Evolutionary conservation across 108 stramenopile species (phyloP).

Genomic region (Pseudonitzschia delicatissima): DNA sequence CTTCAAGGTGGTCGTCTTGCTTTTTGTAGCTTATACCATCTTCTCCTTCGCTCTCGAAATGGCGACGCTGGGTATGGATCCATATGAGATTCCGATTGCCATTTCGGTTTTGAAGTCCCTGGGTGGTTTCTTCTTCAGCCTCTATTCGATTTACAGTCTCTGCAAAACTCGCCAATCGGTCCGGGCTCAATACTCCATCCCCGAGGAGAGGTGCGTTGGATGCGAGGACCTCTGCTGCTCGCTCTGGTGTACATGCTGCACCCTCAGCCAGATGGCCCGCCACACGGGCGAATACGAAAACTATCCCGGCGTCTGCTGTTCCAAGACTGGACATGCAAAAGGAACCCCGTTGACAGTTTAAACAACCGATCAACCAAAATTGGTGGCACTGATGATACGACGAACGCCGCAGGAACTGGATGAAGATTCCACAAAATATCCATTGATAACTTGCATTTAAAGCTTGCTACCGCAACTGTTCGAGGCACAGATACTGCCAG

Average conservation of each 20-base stretch:
- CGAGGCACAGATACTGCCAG: too few relatives aligned
- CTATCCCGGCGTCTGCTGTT: slow-evolving; percentile 57
- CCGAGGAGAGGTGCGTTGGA: slow-evolving; percentile 57
- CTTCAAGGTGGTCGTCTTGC: slow-evolving; percentile 58
- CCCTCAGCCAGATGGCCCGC: slow-evolving; percentile 74
- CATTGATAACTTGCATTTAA: too few relatives aligned
- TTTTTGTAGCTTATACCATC: slow-evolving; percentile 50
- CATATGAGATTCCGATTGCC: slow-evolving; percentile 27
- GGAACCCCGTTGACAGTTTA: slow-evolving; percentile 59
- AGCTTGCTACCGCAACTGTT: too few relatives aligned
- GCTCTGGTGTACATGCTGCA: slow-evolving; percentile 70
- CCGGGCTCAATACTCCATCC: slow-evolving; percentile 77
- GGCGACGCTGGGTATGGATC: slow-evolving; percentile 32
- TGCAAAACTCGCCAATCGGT: slow-evolving; percentile 65
- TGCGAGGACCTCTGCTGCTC: slow-evolving; percentile 77
- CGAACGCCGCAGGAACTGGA: too few relatives aligned
- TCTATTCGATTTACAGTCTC: slow-evolving; percentile 72
- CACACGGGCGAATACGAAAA: slow-evolving; percentile 89
- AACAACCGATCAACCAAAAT: too few relatives aligned
- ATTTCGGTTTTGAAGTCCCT: slow-evolving; percentile 46
- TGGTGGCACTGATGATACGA: too few relatives aligned
- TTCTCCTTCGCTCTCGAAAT: slow-evolving; percentile 55
- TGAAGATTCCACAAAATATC: too few relatives aligned
- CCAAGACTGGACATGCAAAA: slow-evolving; percentile 66
- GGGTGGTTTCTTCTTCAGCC: slow-evolving; percentile 55